These are phyloP conservation scores for Cucurbita pepo DNA, from an alignment of 306 rosid species.

Conservation along the genomic window DNA sequence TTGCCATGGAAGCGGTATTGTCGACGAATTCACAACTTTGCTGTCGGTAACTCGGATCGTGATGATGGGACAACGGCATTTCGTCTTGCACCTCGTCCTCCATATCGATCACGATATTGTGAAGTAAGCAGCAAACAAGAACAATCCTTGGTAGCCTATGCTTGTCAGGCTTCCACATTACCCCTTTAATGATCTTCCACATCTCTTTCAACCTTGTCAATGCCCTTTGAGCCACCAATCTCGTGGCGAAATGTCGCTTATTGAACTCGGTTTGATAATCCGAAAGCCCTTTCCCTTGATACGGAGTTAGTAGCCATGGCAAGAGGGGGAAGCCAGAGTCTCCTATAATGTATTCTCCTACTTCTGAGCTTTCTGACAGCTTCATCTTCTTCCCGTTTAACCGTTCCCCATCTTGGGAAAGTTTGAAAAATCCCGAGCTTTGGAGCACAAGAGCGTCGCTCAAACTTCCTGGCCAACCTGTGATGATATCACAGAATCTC, in stretches of 20 bases:
- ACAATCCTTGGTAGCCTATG: slow-evolving; percentile 63
- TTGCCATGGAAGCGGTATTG: slow-evolving; percentile 17
- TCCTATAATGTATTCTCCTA: slow-evolving; percentile 57
- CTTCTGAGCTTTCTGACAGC: slow-evolving; percentile 28
- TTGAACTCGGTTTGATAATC: slow-evolving; percentile 39
- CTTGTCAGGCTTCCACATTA: slow-evolving; percentile 85
- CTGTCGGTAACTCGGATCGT: slow-evolving; percentile 49
- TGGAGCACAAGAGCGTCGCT: slow-evolving; percentile 41
- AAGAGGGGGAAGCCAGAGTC: slow-evolving; percentile 65
- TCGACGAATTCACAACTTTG: slow-evolving; percentile 45
- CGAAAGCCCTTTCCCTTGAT: slow-evolving; percentile 36
- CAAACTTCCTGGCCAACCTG: slow-evolving; percentile 90
- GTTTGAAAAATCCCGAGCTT: slow-evolving; percentile 48
- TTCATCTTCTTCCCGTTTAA: slow-evolving; percentile 30
- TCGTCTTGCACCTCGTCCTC: slow-evolving; percentile 44
- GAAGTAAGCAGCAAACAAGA: slow-evolving; percentile 75
- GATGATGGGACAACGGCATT: slow-evolving; percentile 34
- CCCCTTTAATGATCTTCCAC: slow-evolving; percentile 74
- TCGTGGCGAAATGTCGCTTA: slow-evolving; percentile 39
- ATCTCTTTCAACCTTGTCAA: slow-evolving; percentile 57
- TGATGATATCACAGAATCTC: slow-evolving; percentile 59
- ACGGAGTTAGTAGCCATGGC: slow-evolving; percentile 81
- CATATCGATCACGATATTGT: slow-evolving; percentile 68
- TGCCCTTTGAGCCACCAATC: slow-evolving; percentile 64
- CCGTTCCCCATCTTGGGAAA: slow-evolving; percentile 42